phyloP scores from a whole-genome alignment of 75 land plant species.

The Selaginella moellendorffii region DNA sequence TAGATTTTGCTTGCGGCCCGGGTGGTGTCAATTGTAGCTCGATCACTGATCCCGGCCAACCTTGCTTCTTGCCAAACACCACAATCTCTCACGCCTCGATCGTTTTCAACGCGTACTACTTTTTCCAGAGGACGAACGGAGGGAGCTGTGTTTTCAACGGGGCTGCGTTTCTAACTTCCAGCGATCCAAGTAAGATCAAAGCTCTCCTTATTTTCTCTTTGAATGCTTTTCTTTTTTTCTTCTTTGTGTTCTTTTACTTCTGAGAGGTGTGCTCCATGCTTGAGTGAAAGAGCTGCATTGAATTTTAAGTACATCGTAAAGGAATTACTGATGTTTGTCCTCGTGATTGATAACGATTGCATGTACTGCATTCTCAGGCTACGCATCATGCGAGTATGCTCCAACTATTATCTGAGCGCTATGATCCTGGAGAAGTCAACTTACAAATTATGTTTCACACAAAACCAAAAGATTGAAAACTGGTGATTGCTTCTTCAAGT shows the following conservation, averaged over 20 bases:
- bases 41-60: conserved; percentile 31
- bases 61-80: conserved; percentile 35
- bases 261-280: no score
- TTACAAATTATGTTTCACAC: no score
- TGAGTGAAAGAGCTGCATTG: no score
- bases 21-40: conserved; percentile 43
- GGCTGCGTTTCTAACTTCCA: conserved; percentile 35
- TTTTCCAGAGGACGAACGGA: conserved; percentile 36
- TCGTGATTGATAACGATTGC: no score
- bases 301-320: not conserved
- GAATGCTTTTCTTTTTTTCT: no score
- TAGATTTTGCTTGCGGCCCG: conserved; percentile 58
- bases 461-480: no score
- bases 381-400: not conserved
- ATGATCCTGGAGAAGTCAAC: no score
- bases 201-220: no score
- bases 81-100: conserved; percentile 39
- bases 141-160: conserved; percentile 59
- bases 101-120: conserved; percentile 64
- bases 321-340: not conserved
- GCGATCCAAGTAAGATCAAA: conserved; percentile 80
- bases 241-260: no score
- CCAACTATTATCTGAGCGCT: not conserved
- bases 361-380: no score
- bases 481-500: no score